phyloP scores from a whole-genome alignment of 371 early-diverging fungal genomes.

The Syncephalastrum contaminatum region DNA sequence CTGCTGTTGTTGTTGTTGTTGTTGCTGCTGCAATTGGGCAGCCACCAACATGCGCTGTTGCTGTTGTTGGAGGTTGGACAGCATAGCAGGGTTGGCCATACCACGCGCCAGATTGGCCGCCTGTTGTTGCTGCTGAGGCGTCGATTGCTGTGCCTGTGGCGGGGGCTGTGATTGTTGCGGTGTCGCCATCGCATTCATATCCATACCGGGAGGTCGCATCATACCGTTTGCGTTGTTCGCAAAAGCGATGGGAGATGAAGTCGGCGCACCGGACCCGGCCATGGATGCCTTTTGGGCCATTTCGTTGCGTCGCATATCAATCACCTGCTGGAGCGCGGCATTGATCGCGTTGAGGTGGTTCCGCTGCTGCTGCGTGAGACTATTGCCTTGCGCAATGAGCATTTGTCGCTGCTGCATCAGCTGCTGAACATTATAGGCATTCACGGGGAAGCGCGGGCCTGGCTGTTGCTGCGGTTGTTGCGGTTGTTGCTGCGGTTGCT shows the following conservation, averaged over 20 bases:
- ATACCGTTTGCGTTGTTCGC: too few species aligned
- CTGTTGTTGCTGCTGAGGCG: constrained; percentile 21
- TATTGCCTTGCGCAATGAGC: constrained; percentile 9
- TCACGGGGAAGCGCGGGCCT: not conserved
- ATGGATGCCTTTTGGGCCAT: constrained; percentile 4
- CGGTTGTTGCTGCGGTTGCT: constrained; percentile 5
- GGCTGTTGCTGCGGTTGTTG: constrained; percentile 8
- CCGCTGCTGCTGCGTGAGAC: constrained; percentile 29
- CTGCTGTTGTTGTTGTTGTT: constrained; percentile 19
- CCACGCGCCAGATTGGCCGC: constrained; percentile 5
- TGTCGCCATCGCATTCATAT: not conserved
- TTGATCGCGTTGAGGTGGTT: constrained; percentile 28
- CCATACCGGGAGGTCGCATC: too few species aligned
- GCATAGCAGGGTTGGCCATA: constrained; percentile 9
- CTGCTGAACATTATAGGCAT: constrained; percentile 9
- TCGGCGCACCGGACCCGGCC: not conserved
- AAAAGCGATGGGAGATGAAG: constrained; percentile 20
- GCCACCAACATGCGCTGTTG: constrained; percentile 19
- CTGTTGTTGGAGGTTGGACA: constrained; percentile 13
- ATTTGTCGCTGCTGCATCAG: constrained; percentile 24
- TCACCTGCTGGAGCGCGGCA: constrained; percentile 10
- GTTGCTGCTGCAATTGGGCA: constrained; percentile 18
- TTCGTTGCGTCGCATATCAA: constrained; percentile 5
- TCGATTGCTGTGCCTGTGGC: constrained; percentile 12
- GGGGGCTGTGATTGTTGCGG: constrained; percentile 8